Evolutionary conservation across 192 early-diverging fungal genomes (phyloP), one percentile per base, ranked within the genome.

Genomic region (Linnemannia hyalina): DNA sequence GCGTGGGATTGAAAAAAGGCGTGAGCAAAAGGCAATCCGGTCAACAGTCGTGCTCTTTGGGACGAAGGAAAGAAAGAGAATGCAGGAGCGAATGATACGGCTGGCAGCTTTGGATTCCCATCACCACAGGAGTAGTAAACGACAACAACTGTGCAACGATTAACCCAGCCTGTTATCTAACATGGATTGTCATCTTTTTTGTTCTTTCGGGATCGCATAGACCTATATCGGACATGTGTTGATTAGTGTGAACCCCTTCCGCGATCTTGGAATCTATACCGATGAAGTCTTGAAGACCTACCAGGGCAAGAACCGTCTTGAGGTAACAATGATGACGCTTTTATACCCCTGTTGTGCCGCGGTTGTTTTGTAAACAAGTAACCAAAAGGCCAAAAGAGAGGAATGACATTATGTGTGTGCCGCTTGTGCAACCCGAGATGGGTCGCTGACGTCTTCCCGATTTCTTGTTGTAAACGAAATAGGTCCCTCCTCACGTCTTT

Each of bases 401-500:
- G 65, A 52, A 52, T 68, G 29, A 26, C 49, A 49, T 73, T 6
- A 29, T 23, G 20, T 38, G 20, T 38, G 41, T 78, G 70, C 13
- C 23, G 60, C 5, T 71, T 47, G 73, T 54, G 20, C 18, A 29
- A 73, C 49, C n/a, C 49, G 68, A 77, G 23, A 15, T 73, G 49
- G 26, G 26, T 74, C 22, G 49, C 60, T 46, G 47, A 68, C 77
- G 29, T 83, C 65, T 55, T 65, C 23, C 11, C 11, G 29, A 35
- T 32, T 49, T 70, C n/a, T 32, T 0, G 11, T 18, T 29, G 40
- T 36, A 23, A 1, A 70, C 18, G 18, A 52, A 26, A 13, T 83
- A 93, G 92, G 93, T 98, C 81, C 93, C 98, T 47, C 98, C 98
- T n/a, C 98, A 99, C 88, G 96, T 99, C 16, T 99, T 96, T 90